phyloP scores from a whole-genome alignment of 176 grass and related monocot species.

The Phoenix dactylifera region DNA sequence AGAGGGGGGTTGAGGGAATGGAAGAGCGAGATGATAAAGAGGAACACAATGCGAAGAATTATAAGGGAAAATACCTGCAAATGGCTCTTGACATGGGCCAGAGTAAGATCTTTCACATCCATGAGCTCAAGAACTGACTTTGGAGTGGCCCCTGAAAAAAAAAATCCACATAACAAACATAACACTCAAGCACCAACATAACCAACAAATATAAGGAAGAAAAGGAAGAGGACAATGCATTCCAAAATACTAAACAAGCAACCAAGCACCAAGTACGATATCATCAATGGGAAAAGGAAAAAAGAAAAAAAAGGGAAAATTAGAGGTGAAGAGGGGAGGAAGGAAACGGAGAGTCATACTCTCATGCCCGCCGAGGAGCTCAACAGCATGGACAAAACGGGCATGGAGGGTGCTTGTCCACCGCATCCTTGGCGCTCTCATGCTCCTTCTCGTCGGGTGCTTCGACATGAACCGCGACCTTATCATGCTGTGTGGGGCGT shows the following conservation, averaged over 20 bases:
- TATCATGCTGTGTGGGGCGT: neutral
- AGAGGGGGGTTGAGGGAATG: too few relatives aligned
- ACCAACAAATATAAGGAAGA: neutral
- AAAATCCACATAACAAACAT: neutral
- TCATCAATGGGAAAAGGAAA: neutral
- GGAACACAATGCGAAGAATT: neutral
- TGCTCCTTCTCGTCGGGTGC: constrained; percentile 12
- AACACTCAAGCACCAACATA: neutral
- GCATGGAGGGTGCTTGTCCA: constrained; percentile 39
- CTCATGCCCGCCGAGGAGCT: constrained; percentile 38
- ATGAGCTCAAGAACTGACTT: constrained; percentile 49
- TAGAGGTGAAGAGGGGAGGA: neutral
- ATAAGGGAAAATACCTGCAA: constrained; percentile 22
- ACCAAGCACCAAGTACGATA: neutral
- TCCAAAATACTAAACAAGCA: neutral
- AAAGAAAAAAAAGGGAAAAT: neutral
- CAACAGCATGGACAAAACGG: constrained; percentile 40
- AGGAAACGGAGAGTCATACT: constrained; percentile 12
- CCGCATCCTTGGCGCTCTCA: constrained; percentile 37
- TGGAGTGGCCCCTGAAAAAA: constrained; percentile 30
- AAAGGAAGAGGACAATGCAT: too few relatives aligned
- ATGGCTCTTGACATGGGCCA: constrained; percentile 45
- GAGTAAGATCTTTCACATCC: constrained; percentile 57
- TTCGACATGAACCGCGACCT: neutral
- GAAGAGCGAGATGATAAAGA: neutral